Base-by-base conservation (phyloP, 192 early-diverging fungal genomes). In the Ramicandelaber brevisporus region DNA sequence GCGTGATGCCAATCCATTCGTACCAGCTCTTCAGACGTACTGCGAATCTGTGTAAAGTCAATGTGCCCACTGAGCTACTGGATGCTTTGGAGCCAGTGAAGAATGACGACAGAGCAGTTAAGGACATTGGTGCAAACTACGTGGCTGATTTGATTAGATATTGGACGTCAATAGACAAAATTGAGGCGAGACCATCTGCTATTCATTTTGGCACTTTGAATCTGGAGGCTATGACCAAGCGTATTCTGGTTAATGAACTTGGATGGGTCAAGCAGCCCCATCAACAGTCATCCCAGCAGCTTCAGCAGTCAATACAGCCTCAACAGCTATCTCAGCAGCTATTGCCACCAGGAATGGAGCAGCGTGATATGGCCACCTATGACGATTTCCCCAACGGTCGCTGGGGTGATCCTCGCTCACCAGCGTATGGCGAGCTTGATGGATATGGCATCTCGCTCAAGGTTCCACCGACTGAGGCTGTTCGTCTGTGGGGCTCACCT, bases 321-420 rank as follows among this genome's bases (percentile, higher is more conserved):
- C n/a, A n/a, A n/a, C n/a, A n/a, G n/a, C n/a, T n/a, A n/a, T n/a
- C n/a, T n/a, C n/a, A n/a, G n/a, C n/a, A n/a, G n/a, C n/a, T n/a
- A n/a, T n/a, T n/a, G n/a, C n/a, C n/a, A n/a, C n/a, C n/a, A n/a
- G n/a, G n/a, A n/a, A n/a, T n/a, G n/a, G n/a, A n/a, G n/a, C n/a
- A n/a, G n/a, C n/a, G n/a, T n/a, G n/a, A n/a, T n/a, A n/a, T n/a
- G 32, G 13, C 11, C 28, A 52, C 64, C 25, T 75, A 70, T 68
- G 88, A 97, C 50, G 88, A 97, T 30, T 97, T 89, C 42, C 92
- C 87, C 10, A 97, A 97, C 39, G 92, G 92, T 20, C 73, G 92
- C 19, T 97, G 88, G 92, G 92, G 92, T 16, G 87, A 97, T 38
- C 70, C 92, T 12, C 58, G 86, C 15, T 97, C 87, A 3, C 85